A percentile compares a stretch with the other conserved stretches of the same genome.
Evolutionary conservation across 148 eudicot species (phyloP).

Genomic region (Arbutus unedo): DNA sequence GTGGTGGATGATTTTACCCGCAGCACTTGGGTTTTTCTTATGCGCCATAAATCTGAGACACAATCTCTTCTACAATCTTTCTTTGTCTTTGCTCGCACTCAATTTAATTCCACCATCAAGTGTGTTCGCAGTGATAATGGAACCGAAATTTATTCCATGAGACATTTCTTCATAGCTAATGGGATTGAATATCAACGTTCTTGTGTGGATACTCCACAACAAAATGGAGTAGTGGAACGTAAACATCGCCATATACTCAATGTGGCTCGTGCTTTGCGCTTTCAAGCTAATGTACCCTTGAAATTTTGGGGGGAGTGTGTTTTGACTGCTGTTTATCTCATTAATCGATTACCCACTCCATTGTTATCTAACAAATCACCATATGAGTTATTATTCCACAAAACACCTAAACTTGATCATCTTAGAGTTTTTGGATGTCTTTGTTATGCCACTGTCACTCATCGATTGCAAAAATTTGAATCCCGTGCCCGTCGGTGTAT

Average conservation of each 20-base stretch:
- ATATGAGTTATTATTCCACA: not conserved
- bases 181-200: not conserved
- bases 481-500: not conserved
- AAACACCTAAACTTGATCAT: not conserved
- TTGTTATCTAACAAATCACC: not conserved
- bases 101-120: too few species aligned
- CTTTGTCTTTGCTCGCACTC: not conserved
- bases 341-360: not conserved
- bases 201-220: not conserved
- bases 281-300: not conserved
- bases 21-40: conserved; percentile 5
- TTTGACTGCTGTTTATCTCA: not conserved
- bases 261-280: not conserved
- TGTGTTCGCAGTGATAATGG: not conserved
- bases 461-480: not conserved
- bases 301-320: not conserved
- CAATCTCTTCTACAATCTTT: not conserved
- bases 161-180: not conserved
- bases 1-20: not conserved
- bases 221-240: not conserved
- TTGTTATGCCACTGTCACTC: not conserved
- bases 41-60: not conserved
- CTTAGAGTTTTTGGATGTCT: not conserved
- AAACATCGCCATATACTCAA: not conserved
- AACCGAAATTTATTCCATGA: not conserved